Evolutionary conservation across 331 rosid genomes (phyloP).

Genomic region (Malus hybrid): DNA sequence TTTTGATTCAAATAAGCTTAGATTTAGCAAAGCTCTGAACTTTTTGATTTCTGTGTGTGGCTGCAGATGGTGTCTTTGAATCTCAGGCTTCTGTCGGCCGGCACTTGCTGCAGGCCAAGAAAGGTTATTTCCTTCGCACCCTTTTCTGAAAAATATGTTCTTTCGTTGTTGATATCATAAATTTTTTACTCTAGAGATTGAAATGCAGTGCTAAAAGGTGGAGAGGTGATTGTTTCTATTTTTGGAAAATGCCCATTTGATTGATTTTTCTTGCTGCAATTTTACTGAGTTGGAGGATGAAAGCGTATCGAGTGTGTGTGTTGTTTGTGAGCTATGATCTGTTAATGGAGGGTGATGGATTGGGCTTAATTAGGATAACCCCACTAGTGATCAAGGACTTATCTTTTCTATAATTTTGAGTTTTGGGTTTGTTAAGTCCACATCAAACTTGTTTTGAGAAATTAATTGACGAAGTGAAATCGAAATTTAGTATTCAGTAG

Average conservation of each 20-base stretch:
- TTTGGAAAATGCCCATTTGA: not conserved
- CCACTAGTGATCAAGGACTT: no score
- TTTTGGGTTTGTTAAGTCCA: not conserved
- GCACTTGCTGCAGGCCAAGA: constrained; percentile 78
- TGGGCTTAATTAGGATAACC: no score
- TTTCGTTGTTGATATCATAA: not conserved
- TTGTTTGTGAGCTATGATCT: not conserved
- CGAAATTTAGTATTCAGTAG: not conserved
- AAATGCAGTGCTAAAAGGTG: not conserved
- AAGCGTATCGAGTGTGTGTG: not conserved
- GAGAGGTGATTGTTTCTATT: not conserved
- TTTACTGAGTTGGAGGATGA: not conserved
- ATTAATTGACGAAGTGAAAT: not conserved
- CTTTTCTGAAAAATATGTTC: not conserved
- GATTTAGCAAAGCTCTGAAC: not conserved
- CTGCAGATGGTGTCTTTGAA: constrained; percentile 46
- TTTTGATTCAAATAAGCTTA: not conserved
- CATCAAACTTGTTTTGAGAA: not conserved
- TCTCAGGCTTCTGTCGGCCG: constrained; percentile 43
- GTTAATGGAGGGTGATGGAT: not conserved
- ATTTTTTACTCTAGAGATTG: not conserved
- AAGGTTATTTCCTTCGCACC: constrained; percentile 37
- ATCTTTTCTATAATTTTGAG: not conserved
- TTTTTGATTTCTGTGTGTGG: not conserved
- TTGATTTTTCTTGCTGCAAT: not conserved